These are phyloP conservation scores for Fusarium globosum DNA, from an alignment of 2,329 filamentous ascomycete species.

Conservation along the genomic window DNA sequence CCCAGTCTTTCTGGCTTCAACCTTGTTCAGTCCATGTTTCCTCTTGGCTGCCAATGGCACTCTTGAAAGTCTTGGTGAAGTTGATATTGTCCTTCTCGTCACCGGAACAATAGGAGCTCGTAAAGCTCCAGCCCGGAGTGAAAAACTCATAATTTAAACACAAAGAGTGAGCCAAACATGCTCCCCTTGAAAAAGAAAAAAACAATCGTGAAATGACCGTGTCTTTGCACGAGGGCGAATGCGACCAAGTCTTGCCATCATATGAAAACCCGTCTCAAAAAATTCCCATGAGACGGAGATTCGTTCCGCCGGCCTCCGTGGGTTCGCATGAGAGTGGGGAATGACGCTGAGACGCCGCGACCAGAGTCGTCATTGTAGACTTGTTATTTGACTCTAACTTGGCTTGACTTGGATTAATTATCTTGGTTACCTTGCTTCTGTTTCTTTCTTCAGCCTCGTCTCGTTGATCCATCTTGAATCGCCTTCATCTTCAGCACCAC, in stretches of 20 bases:
- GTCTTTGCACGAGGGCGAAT: background rate
- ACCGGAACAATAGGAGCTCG: slow-evolving; percentile 36
- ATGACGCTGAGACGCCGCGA: slow-evolving; percentile 38
- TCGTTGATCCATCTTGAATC: background rate
- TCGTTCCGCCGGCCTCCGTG: slow-evolving; percentile 30
- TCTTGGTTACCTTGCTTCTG: background rate
- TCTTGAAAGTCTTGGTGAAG: slow-evolving; percentile 26
- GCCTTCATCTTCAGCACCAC: background rate
- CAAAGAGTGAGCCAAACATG: slow-evolving; percentile 26
- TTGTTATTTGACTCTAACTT: background rate
- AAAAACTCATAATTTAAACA: slow-evolving; percentile 46
- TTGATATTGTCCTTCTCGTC: slow-evolving; percentile 42
- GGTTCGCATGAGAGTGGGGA: slow-evolving; percentile 29
- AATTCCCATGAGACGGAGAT: slow-evolving; percentile 42
- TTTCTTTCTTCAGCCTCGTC: slow-evolving; percentile 4
- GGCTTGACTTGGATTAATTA: background rate
- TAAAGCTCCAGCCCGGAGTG: slow-evolving; percentile 43
- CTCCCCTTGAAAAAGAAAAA: slow-evolving; percentile 5
- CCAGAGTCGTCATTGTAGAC: slow-evolving; percentile 40
- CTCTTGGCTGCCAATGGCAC: background rate
- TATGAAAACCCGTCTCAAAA: slow-evolving; percentile 25
- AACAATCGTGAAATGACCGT: slow-evolving; percentile 8
- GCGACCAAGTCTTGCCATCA: slow-evolving; percentile 27
- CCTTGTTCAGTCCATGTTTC: background rate
- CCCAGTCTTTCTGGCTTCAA: background rate